Conservation (phyloP, 805 yeast genomes). For the Priceomyces castillae region DNA sequence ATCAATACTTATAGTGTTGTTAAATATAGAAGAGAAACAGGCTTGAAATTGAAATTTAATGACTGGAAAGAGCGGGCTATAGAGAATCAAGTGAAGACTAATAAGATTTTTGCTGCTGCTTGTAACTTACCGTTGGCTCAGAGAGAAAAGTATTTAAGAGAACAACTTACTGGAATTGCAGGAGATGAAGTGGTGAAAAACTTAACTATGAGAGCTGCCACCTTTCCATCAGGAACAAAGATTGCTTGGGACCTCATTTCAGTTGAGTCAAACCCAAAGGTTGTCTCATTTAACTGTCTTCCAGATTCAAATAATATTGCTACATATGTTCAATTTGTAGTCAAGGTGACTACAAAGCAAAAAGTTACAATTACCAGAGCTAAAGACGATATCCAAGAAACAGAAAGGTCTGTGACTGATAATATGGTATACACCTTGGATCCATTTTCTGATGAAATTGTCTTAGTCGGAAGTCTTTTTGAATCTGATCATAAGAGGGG, state of each 20-base stretch:
- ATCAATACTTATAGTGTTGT: constrained; percentile 58
- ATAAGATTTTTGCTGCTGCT: constrained; percentile 70
- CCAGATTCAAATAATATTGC: constrained; percentile 45
- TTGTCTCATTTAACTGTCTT: constrained; percentile 66
- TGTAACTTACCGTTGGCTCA: constrained; percentile 30
- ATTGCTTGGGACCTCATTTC: constrained; percentile 77
- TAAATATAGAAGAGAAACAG: constrained; percentile 44
- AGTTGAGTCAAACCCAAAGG: constrained; percentile 68
- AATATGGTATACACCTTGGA: constrained; percentile 38
- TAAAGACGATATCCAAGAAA: constrained; percentile 14
- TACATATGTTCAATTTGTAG: constrained; percentile 37
- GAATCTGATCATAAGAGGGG: constrained; percentile 36
- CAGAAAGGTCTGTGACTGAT: constrained; percentile 32
- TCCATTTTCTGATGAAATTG: constrained; percentile 38
- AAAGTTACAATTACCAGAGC: constrained; percentile 28
- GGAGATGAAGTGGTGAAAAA: constrained; percentile 31
- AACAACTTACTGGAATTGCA: constrained; percentile 33
- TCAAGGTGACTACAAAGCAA: constrained; percentile 37
- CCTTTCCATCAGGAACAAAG: constrained; percentile 54
- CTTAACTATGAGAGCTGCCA: constrained; percentile 30
- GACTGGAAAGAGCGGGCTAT: constrained; percentile 87
- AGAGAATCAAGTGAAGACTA: constrained; percentile 71
- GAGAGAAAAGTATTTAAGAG: constrained; percentile 45
- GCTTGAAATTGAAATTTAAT: constrained; percentile 53
- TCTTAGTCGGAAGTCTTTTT: constrained; percentile 40